Evolutionary conservation across 495 filamentous ascomycete species (phyloP), one percentile per base, ranked within the genome.

Genomic region (Tuber brumale): DNA sequence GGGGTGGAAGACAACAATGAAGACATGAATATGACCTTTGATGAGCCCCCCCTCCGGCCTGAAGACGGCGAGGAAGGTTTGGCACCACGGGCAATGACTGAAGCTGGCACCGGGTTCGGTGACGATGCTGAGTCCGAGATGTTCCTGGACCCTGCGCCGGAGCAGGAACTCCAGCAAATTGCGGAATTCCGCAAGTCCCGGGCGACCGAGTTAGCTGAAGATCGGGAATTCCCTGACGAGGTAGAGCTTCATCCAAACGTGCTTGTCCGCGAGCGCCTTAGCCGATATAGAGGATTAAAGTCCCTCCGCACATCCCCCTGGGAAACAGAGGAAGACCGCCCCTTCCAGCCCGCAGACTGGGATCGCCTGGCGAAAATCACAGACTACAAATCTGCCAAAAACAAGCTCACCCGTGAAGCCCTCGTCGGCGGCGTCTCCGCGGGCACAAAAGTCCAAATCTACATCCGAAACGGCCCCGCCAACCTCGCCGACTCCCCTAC

Each of bases 141-240:
- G 87, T 97, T 97, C 84, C 83, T 93, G 4, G 93, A 98, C 82
- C 92, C 89, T 27, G 91, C 93, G 23, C 93, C 92, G 43, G 93
- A 95, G 45, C 92, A 97, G 31, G 95, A 98, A 82, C 91, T 90
- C 48, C 87, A 88, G 77, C 87, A 94, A 76, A 85, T 99, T 66
- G 91, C 88, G 41, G 92, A 90, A 42, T 99, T 94, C 84, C 89
- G 95, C 19, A 86, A 88, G 43, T 90, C 88, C 72, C 92, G 94
- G 75, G 87, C 88, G 43, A 89, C 88, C 39, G 94, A 97, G 79
- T 93, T 90, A 35, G 87, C 92, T 73, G 94, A 98, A 37, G 94
- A 99, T 82, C 88, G 91, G 27, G 95, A 97, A 80, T 99, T 98
- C 85, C 95, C 95, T 7, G 95, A 99, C 76, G 95, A 99, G 84